A percentile compares a stretch with the other conserved stretches of the same genome.
These are phyloP conservation scores for Sphaerulina vaccinii DNA, from an alignment of 2,329 filamentous ascomycete genomes.

Conservation along the genomic window DNA sequence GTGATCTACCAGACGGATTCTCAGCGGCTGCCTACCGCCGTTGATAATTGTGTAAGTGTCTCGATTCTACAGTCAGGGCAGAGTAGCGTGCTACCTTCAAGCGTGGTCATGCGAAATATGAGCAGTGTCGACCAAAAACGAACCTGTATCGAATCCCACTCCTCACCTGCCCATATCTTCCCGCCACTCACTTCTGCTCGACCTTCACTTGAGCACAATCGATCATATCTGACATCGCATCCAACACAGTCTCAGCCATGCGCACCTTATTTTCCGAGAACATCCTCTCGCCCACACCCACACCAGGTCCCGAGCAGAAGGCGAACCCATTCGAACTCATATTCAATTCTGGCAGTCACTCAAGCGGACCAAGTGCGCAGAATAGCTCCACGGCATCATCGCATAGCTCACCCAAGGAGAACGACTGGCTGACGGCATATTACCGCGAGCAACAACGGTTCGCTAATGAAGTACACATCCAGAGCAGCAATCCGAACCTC, in stretches of 20 bases:
- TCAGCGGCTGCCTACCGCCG: constrained; percentile 25
- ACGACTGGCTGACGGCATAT: constrained; percentile 34
- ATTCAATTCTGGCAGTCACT: constrained; percentile 27
- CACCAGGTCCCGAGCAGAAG: constrained; percentile 24
- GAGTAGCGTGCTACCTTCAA: constrained; percentile 9
- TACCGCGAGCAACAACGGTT: constrained; percentile 29
- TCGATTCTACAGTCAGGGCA: constrained; percentile 14
- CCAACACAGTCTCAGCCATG: constrained; percentile 26
- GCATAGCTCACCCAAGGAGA: constrained; percentile 30
- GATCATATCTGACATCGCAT: constrained; percentile 16
- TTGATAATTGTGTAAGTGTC: constrained; percentile 26
- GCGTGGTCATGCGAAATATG: constrained; percentile 7
- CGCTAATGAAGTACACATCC: constrained; percentile 20
- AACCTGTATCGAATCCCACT: constrained; percentile 2
- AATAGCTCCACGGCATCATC: constrained; percentile 29
- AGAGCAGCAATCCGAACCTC: constrained; percentile 11
- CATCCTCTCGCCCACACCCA: constrained; percentile 33
- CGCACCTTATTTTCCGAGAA: constrained; percentile 37
- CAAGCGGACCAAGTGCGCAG: constrained; percentile 24
- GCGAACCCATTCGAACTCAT: constrained; percentile 35
- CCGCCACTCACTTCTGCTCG: background rate
- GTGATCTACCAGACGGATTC: constrained; percentile 23
- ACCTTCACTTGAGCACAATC: background rate
- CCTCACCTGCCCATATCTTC: background rate
- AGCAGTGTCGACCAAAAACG: constrained; percentile 6